Percentiles rank a stretch among this genome's conserved stretches.
Evolutionary conservation across 331 rosid genomes (phyloP).

Genomic region (Malus hybrid): DNA sequence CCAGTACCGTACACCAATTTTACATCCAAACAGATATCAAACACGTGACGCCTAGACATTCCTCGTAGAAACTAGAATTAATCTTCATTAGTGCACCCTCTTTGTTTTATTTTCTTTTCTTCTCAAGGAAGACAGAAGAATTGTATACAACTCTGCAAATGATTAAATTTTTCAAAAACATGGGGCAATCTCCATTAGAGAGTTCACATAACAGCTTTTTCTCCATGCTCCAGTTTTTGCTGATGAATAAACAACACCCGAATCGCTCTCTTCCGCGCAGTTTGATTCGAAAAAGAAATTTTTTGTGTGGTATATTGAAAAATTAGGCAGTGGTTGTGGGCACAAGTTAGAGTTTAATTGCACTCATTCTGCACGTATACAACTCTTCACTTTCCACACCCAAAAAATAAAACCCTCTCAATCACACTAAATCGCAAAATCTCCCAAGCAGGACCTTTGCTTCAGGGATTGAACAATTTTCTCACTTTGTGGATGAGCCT

Average conservation of each 20-base stretch:
- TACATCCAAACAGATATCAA: no score
- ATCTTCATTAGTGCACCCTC: neutral
- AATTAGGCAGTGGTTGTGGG: neutral
- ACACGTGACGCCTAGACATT: no score
- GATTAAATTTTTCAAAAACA: neutral
- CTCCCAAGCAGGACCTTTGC: conserved; percentile 5
- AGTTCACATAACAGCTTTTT: neutral
- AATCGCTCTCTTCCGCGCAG: conserved; percentile 7
- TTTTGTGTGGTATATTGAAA: neutral
- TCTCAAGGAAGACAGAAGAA: neutral
- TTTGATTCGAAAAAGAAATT: conserved; percentile 11
- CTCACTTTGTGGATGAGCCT: conserved; percentile 58
- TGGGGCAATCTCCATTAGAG: neutral
- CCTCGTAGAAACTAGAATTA: neutral
- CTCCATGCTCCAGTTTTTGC: neutral
- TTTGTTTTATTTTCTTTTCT: neutral
- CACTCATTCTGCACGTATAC: neutral
- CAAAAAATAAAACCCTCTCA: conserved; percentile 5
- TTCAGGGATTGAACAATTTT: conserved; percentile 42
- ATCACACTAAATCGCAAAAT: neutral
- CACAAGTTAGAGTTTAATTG: neutral
- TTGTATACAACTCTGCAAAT: neutral
- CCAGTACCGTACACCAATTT: no score
- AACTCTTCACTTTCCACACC: neutral
- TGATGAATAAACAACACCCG: neutral